phyloP scores from a whole-genome alignment of 2,329 filamentous ascomycete genomes.

The Apiospora phragmitis region DNA sequence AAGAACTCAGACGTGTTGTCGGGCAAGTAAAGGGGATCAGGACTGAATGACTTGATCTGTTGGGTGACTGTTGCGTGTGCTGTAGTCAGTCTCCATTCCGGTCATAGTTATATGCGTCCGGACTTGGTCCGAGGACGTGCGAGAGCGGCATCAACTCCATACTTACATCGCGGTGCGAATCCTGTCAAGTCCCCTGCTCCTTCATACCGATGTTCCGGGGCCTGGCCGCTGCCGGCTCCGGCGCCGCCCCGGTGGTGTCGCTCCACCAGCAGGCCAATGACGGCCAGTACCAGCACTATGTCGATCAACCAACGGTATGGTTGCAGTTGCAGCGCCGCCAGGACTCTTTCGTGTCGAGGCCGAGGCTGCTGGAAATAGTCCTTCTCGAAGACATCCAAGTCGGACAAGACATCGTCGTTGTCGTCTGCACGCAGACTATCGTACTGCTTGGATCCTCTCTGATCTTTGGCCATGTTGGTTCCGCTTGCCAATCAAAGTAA shows the following conservation, averaged over 20 bases:
- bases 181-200: conserved; percentile 39
- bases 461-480: conserved; percentile 16
- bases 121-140: too few relatives aligned
- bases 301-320: conserved; percentile 34
- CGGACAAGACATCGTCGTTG: conserved; percentile 28
- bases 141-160: neutral
- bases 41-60: conserved; percentile 39
- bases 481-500: neutral
- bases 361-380: conserved; percentile 25
- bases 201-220: conserved; percentile 25
- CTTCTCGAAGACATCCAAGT: conserved; percentile 29
- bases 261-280: conserved; percentile 37
- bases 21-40: conserved; percentile 37
- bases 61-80: conserved; percentile 34
- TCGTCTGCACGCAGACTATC: conserved; percentile 22
- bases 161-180: conserved; percentile 39
- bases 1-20: conserved; percentile 42
- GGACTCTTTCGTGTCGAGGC: conserved; percentile 15
- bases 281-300: conserved; percentile 34
- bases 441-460: conserved; percentile 13
- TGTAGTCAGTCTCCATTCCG: neutral
- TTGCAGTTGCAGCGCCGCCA: conserved; percentile 24
- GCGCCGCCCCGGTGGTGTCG: conserved; percentile 18
- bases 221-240: neutral
- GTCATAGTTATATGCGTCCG: neutral